Evolutionary conservation across 148 eudicot genomes (phyloP).

Genomic region (Dysphania ambrosioides): DNA sequence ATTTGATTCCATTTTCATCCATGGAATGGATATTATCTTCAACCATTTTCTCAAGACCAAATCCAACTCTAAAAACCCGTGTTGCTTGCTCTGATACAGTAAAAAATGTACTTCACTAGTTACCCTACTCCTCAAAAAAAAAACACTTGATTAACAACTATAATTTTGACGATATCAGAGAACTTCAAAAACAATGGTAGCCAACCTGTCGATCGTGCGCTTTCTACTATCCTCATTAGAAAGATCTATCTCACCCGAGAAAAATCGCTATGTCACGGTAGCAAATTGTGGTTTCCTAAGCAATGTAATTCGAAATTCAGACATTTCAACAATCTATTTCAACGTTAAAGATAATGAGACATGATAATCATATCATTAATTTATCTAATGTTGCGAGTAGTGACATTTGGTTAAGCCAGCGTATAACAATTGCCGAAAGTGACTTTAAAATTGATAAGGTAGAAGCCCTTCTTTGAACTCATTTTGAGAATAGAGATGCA

Average conservation of each 20-base stretch:
- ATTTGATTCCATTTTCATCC: conserved; percentile 73
- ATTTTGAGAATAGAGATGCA: too few species aligned
- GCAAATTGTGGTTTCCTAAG: conserved; percentile 17
- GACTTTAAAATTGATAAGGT: conserved; percentile 11
- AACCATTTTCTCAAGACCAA: conserved; percentile 88
- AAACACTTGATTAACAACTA: background rate
- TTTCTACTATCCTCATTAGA: conserved; percentile 72
- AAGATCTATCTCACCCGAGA: conserved; percentile 47
- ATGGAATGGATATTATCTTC: conserved; percentile 74
- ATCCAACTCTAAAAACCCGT: conserved; percentile 92
- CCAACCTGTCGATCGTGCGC: conserved; percentile 64
- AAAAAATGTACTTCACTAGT: too few species aligned
- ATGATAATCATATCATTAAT: too few species aligned
- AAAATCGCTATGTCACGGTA: conserved; percentile 28
- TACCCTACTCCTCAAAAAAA: too few species aligned
- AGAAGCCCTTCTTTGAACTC: conserved; percentile 21
- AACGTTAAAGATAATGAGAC: background rate
- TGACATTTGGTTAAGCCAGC: conserved; percentile 1
- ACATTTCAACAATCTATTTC: background rate
- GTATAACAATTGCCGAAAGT: background rate
- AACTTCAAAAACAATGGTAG: too few species aligned
- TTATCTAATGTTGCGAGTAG: conserved; percentile 13
- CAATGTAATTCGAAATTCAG: background rate
- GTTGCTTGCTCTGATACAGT: conserved; percentile 89
- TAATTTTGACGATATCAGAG: too few species aligned